phyloP scores from a whole-genome alignment of 352 stramenopile species.

The Phytophthora fragariaefolia region DNA sequence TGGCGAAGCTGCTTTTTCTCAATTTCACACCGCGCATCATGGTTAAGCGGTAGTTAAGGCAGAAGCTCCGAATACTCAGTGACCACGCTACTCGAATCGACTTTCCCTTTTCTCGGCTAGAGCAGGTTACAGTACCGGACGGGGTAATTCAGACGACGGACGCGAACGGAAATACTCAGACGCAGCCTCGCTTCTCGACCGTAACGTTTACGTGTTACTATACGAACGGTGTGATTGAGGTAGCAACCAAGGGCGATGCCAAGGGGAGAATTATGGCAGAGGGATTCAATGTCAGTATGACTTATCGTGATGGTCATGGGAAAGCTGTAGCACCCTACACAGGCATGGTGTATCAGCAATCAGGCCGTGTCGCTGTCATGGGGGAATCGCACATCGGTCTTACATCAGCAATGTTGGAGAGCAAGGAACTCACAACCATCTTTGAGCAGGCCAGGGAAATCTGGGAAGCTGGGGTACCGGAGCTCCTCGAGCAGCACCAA shows the following conservation, averaged over 20 bases:
- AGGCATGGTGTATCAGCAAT: neutral
- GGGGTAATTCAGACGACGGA: constrained; percentile 28
- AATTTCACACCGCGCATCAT: constrained; percentile 40
- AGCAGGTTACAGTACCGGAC: constrained; percentile 39
- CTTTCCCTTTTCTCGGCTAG: constrained; percentile 34
- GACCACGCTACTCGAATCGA: constrained; percentile 19
- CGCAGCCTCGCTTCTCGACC: constrained; percentile 22
- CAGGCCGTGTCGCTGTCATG: neutral
- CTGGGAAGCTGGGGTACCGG: neutral
- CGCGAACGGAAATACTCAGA: constrained; percentile 34
- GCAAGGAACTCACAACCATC: neutral
- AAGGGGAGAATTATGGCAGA: neutral
- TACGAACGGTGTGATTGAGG: constrained; percentile 11
- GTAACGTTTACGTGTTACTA: constrained; percentile 46
- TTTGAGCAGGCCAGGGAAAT: neutral
- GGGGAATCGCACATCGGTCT: neutral
- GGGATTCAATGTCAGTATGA: neutral
- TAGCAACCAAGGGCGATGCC: constrained; percentile 7
- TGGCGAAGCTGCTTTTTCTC: constrained; percentile 27
- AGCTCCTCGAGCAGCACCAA: neutral
- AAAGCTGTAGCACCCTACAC: neutral
- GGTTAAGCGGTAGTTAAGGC: constrained; percentile 27
- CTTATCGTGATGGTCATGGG: neutral
- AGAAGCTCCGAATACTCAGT: constrained; percentile 37
- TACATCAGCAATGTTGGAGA: neutral